Evolutionary conservation across 192 early-diverging fungal genomes (phyloP).

Genomic region (Umbelopsis sp.): DNA sequence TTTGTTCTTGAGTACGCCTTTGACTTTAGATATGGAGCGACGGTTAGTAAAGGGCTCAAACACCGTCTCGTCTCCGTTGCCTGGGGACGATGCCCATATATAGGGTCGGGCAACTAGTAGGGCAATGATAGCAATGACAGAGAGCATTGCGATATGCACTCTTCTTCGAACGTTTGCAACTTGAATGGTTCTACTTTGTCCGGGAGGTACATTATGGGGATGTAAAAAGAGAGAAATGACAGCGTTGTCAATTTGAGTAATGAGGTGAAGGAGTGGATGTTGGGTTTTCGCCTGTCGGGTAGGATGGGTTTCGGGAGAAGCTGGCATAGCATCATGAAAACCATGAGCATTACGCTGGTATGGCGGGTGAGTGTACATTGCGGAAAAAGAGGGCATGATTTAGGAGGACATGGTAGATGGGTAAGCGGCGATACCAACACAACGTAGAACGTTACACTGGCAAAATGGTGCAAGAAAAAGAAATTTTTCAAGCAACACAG

Average conservation of each 20-base stretch:
- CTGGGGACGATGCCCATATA: constrained; percentile 8
- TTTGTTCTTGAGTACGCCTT: constrained; percentile 18
- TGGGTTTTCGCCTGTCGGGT: not conserved
- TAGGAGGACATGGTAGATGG: constrained; percentile 21
- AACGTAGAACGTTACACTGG: constrained; percentile 4
- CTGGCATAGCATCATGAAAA: not conserved
- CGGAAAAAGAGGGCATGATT: constrained; percentile 4
- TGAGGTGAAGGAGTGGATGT: constrained; percentile 10
- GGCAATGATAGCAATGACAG: not conserved
- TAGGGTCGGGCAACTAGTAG: constrained; percentile 14
- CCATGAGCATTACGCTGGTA: not conserved
- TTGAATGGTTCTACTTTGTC: not conserved
- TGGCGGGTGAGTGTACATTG: constrained; percentile 11
- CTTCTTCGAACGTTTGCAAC: not conserved
- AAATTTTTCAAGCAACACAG: not conserved
- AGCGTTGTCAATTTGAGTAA: constrained; percentile 10
- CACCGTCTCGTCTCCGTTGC: constrained; percentile 19
- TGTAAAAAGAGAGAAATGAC: constrained; percentile 18
- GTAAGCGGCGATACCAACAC: not conserved
- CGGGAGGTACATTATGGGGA: not conserved
- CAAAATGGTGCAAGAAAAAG: not conserved
- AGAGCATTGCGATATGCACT: not conserved
- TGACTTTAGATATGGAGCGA: constrained; percentile 3
- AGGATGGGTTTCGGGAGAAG: not conserved
- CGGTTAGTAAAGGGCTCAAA: constrained; percentile 19